Percentiles rank a stretch among this genome's conserved stretches.
These are phyloP conservation scores for Hordeum pubiflorum DNA, from an alignment of 202 grass and related monocot species.

Conservation along the genomic window DNA sequence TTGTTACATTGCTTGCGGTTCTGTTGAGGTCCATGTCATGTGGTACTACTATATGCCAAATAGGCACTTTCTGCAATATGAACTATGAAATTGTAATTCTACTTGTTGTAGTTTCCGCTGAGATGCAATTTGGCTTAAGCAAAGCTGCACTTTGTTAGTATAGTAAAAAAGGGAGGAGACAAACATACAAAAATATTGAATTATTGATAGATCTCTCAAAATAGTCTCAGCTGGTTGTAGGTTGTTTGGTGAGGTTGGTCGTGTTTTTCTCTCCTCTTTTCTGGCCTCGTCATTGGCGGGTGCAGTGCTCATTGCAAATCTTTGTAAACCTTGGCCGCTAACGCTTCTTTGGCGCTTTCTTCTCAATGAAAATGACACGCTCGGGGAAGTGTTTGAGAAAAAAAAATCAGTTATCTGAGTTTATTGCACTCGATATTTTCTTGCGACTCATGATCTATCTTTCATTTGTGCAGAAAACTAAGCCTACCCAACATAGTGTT, in stretches of 20 bases:
- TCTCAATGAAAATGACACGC: no score
- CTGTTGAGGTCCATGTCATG: background rate
- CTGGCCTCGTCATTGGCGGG: no score
- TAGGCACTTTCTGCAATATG: background rate
- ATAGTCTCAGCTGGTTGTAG: background rate
- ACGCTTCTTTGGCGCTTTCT: no score
- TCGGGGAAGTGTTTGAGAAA: no score
- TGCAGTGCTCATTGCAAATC: no score
- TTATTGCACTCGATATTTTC: background rate
- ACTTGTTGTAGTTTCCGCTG: background rate
- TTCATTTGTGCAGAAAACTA: constrained; percentile 74
- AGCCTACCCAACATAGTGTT: constrained; percentile 97
- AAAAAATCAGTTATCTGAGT: background rate
- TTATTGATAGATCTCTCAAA: background rate
- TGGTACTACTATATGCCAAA: background rate
- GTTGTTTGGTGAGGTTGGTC: no score
- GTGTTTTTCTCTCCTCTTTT: no score
- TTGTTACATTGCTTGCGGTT: background rate
- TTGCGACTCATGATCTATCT: constrained; percentile 21
- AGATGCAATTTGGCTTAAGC: background rate
- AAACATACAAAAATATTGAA: background rate
- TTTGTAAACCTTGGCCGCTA: no score
- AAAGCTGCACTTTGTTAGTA: background rate
- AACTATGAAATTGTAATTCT: background rate
- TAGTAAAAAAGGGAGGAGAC: background rate